phyloP scores from a whole-genome alignment of 106 monocot species.

The Dendrobium chrysotoxum region DNA sequence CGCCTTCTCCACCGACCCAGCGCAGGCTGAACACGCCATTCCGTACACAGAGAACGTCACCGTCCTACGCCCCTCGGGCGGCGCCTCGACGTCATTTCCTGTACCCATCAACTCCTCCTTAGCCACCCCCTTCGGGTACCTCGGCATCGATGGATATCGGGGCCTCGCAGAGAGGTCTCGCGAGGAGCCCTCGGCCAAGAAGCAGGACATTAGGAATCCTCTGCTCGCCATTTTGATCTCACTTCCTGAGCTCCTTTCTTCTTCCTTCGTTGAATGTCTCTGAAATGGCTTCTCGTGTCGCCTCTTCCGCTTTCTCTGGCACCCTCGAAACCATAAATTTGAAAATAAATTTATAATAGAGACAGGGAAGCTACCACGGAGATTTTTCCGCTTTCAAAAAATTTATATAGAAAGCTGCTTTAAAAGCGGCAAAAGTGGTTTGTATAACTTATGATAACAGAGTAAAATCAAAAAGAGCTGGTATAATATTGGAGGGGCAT shows the following conservation, averaged over 20 bases:
- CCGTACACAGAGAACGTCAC: slow-evolving; percentile 57
- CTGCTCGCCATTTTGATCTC: slow-evolving; percentile 10
- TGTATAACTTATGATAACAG: no score
- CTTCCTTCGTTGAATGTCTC: background rate
- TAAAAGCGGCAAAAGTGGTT: no score
- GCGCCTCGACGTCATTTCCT: slow-evolving; percentile 4
- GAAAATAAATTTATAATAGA: no score
- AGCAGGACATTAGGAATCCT: slow-evolving; percentile 29
- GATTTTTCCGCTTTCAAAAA: no score
- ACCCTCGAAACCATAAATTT: no score
- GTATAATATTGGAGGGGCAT: no score
- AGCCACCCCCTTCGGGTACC: slow-evolving; percentile 23
- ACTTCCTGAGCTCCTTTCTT: background rate
- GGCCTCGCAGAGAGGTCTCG: slow-evolving; percentile 20
- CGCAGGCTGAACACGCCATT: slow-evolving; percentile 79
- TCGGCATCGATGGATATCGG: slow-evolving; percentile 89
- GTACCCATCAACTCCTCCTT: slow-evolving; percentile 42
- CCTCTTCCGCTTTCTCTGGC: no score
- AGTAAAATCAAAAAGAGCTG: no score
- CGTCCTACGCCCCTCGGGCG: slow-evolving; percentile 12
- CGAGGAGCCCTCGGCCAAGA: slow-evolving; percentile 16
- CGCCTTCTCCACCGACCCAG: slow-evolving; percentile 89
- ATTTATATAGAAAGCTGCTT: no score
- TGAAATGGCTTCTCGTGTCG: no score
- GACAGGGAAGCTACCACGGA: no score